phyloP scores from a whole-genome alignment of 768 basidiomycete species.

The Termitomyces sp. region DNA sequence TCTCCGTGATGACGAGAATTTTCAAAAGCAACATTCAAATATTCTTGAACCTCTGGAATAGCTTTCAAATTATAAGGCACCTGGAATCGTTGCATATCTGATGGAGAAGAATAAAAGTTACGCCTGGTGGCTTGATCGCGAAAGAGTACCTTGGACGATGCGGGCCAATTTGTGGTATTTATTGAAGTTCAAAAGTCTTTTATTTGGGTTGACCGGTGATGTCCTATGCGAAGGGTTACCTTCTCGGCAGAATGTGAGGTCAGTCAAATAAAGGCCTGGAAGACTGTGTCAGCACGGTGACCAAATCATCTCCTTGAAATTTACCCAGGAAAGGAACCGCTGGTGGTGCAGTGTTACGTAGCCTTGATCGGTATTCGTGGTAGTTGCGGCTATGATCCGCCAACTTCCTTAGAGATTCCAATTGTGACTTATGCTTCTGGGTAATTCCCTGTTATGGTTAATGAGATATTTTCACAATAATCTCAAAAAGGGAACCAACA shows the following conservation, averaged over 20 bases:
- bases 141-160: conserved; percentile 66
- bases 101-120: neutral
- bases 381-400: conserved; percentile 91
- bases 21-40: conserved; percentile 67
- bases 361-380: conserved; percentile 81
- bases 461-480: neutral
- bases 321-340: conserved; percentile 93
- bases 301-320: conserved; percentile 11
- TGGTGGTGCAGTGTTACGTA: conserved; percentile 86
- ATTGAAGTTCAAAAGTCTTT: conserved; percentile 91
- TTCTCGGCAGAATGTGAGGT: conserved; percentile 93
- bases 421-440: conserved; percentile 74
- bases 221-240: conserved; percentile 85
- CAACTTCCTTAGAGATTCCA: conserved; percentile 77
- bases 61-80: conserved; percentile 80
- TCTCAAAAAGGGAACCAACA: conserved; percentile 39
- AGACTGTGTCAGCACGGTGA: conserved; percentile 7
- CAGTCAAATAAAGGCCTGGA: conserved; percentile 79
- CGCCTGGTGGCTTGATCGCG: neutral
- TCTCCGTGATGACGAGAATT: conserved; percentile 74
- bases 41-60: conserved; percentile 85
- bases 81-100: conserved; percentile 93
- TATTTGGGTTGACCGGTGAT: conserved; percentile 67
- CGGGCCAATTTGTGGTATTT: conserved; percentile 89
- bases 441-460: conserved; percentile 55